Conservation (phyloP, 2,329 filamentous ascomycete genomes). For the Eutypa lata region DNA sequence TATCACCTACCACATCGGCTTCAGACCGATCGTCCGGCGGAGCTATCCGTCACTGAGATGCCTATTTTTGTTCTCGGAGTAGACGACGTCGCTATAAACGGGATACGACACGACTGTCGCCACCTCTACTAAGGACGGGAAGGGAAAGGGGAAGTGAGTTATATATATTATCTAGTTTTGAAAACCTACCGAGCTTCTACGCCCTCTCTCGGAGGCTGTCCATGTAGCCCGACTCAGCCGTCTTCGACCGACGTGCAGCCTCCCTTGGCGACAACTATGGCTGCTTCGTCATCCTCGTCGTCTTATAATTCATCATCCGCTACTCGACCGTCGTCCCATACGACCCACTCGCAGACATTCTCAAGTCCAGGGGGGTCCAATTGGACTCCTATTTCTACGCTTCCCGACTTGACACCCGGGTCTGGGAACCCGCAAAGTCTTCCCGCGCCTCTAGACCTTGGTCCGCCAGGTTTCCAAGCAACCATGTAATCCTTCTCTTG, state of each 20-base stretch:
- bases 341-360: slow-evolving; percentile 33
- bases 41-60: neutral
- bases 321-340: slow-evolving; percentile 27
- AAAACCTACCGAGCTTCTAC: neutral
- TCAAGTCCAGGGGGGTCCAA: slow-evolving; percentile 42
- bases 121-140: too few relatives aligned
- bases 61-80: neutral
- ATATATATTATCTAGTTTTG: too few relatives aligned
- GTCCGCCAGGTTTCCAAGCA: slow-evolving; percentile 51
- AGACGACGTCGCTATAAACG: neutral
- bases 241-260: neutral
- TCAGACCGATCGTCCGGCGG: neutral
- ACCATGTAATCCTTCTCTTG: slow-evolving; percentile 40
- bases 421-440: slow-evolving; percentile 38
- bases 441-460: slow-evolving; percentile 46
- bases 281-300: slow-evolving; percentile 32
- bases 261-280: slow-evolving; percentile 2
- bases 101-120: too few relatives aligned
- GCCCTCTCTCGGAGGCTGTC: neutral
- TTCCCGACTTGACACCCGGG: slow-evolving; percentile 38
- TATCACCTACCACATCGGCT: neutral
- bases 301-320: slow-evolving; percentile 42
- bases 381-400: slow-evolving; percentile 46
- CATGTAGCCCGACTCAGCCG: too few relatives aligned
- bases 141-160: too few relatives aligned